Evolutionary conservation across 2,329 filamentous ascomycete genomes (phyloP), one percentile per base, ranked within the genome.

Genomic region (Fusarium neocosmosporiellum): DNA sequence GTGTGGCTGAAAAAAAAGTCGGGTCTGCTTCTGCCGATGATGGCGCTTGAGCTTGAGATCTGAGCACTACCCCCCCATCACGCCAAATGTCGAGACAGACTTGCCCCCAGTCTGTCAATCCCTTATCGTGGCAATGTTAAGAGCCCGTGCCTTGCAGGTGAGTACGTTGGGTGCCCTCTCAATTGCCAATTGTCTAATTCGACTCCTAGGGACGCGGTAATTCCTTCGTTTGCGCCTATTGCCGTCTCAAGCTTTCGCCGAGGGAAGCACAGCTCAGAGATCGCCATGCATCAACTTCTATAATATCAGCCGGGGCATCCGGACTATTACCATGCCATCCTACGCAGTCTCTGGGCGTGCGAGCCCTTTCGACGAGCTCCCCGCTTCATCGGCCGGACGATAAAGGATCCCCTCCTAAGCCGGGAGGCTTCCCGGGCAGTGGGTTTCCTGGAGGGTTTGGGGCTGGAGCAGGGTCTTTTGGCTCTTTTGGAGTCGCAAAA

Each of bases 211-310:
- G 80, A 75, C 81, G 78, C 68, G 76, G 78, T 73, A 79, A 80
- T 77, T 78, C 80, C 58, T 85, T 84, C 75, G 78, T 85, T 59
- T 86, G 84, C 81, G 78, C 81, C 57, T 76, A 80, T 74, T 85
- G 83, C 75, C 81, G 80, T 67, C 79, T 79, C 62, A 77, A 76
- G 72, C 74, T 78, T 60, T 72, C 74, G 59, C 66, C 74, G 29
- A 72, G 65, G 36, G 64, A 63, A 58, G 63, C 63, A 53, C 71
- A 68, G 54, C 41, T 65, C 43, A 63, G 61, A 66, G 62, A 74
- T 68, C 64, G 73, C 58, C 50, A 53, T 59, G 59, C 69, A 37
- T 67, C 68, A 63, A 34, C 57, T 60, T 67, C 71, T 24, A 70
- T 59, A 69, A 24, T 63, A 43, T 50, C 61, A 46, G 33, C 6